Conservation (phyloP, 192 early-diverging fungal genomes). For the Funneliformis geosporum region DNA sequence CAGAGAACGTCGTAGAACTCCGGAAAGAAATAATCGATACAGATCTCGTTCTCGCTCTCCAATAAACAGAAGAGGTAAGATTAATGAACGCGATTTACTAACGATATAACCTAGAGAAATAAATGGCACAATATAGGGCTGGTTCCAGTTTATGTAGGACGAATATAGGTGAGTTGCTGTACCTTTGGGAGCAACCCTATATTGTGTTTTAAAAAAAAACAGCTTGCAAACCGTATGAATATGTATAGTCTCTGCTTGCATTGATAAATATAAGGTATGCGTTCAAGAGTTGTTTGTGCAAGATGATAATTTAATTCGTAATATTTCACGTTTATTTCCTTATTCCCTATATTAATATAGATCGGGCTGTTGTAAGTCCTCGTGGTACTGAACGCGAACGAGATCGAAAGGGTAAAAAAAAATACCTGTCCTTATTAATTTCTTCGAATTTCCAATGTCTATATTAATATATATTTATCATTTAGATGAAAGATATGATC, state of each 20-base stretch:
- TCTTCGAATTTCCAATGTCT: background rate
- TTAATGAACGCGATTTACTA: background rate
- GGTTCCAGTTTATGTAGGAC: background rate
- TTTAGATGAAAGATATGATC: slow-evolving; percentile 23
- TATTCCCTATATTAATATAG: background rate
- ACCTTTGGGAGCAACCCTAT: background rate
- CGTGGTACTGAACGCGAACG: slow-evolving; percentile 23
- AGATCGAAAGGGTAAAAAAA: slow-evolving; percentile 16
- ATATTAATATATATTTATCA: background rate
- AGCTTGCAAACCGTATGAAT: background rate
- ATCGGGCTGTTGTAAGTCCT: slow-evolving; percentile 21
- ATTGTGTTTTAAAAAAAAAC: background rate
- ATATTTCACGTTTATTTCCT: slow-evolving; percentile 23
- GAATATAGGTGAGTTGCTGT: background rate
- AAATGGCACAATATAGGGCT: background rate
- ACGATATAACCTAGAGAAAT: background rate
- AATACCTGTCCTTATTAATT: background rate
- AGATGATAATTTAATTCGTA: slow-evolving; percentile 17
- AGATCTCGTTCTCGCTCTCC: slow-evolving; percentile 3
- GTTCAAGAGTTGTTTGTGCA: background rate
- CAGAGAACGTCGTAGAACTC: slow-evolving; percentile 8
- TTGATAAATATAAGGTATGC: slow-evolving; percentile 1
- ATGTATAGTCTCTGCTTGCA: background rate
- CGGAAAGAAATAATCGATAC: background rate
- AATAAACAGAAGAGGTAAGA: slow-evolving; percentile 1